phyloP scores from a whole-genome alignment of 2,329 filamentous ascomycete genomes.

The Pyricularia sp. region DNA sequence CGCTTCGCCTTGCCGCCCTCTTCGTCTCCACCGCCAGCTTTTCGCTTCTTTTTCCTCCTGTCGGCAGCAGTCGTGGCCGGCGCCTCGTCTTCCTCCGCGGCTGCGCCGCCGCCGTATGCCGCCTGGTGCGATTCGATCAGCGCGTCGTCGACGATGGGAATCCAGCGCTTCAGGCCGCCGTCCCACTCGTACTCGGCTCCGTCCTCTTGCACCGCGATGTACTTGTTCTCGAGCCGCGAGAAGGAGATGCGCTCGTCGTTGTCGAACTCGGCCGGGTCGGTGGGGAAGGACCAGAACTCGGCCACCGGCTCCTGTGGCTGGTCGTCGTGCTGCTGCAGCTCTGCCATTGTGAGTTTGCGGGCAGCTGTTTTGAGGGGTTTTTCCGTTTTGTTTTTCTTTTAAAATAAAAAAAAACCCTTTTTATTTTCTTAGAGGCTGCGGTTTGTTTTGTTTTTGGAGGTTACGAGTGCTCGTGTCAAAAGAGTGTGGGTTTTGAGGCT shows the following conservation, averaged over 20 bases:
- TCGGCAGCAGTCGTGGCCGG: constrained; percentile 1
- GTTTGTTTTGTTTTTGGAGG: not conserved
- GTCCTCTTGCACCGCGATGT: constrained; percentile 75
- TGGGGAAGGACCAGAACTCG: constrained; percentile 38
- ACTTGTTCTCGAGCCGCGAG: constrained; percentile 74
- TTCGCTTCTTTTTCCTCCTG: constrained; percentile 10
- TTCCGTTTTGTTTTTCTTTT: not conserved
- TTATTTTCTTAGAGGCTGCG: not conserved
- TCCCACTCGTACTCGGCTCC: constrained; percentile 83
- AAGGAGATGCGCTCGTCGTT: constrained; percentile 76
- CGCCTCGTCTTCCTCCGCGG: constrained; percentile 4
- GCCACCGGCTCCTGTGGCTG: constrained; percentile 1
- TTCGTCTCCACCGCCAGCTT: constrained; percentile 13
- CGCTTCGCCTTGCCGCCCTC: constrained; percentile 23
- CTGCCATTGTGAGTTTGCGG: not conserved
- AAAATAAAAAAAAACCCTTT: no score
- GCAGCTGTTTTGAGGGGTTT: not conserved
- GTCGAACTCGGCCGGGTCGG: constrained; percentile 59
- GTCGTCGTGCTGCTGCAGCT: not conserved
- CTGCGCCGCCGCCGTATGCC: constrained; percentile 13
- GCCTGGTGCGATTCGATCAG: constrained; percentile 19
- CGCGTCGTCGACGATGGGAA: constrained; percentile 38
- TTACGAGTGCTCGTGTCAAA: not conserved
- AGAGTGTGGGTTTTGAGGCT: not conserved
- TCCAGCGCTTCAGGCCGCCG: constrained; percentile 61